A percentile compares a stretch with the other conserved stretches of the same genome.
Conservation (phyloP, 208 protist genomes). For the Naegleria fowleri region DNA sequence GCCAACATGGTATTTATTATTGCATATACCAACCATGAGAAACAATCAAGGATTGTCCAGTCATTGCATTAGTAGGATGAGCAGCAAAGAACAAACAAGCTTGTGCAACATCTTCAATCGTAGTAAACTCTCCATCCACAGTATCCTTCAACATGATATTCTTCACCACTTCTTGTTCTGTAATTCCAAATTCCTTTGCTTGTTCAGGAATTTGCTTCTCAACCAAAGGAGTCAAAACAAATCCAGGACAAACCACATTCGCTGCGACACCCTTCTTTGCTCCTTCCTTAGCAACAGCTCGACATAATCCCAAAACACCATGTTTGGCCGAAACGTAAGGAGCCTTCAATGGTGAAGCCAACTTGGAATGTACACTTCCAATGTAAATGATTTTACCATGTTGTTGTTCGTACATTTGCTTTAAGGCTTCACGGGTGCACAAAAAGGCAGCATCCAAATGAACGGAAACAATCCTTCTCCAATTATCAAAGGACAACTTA, state of each 20-base stretch:
- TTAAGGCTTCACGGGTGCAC: conserved; percentile 33
- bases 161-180: conserved; percentile 42
- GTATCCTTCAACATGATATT: conserved; percentile 45
- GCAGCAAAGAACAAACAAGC: conserved; percentile 36
- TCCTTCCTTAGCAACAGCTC: conserved; percentile 40
- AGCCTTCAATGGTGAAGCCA: conserved; percentile 41
- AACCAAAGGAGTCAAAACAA: conserved; percentile 42
- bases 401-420: conserved; percentile 38
- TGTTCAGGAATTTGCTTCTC: conserved; percentile 42
- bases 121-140: conserved; percentile 43
- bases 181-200: conserved; percentile 36
- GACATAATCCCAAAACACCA: conserved; percentile 39
- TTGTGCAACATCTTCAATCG: conserved; percentile 43
- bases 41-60: conserved; percentile 45
- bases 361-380: conserved; percentile 44
- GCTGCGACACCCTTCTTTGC: conserved; percentile 41
- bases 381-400: conserved; percentile 40
- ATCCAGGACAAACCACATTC: conserved; percentile 48
- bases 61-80: conserved; percentile 40
- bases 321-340: conserved; percentile 47
- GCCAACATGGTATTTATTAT: too few relatives aligned
- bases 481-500: conserved; percentile 37
- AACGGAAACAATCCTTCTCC: conserved; percentile 42
- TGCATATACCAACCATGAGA: conserved; percentile 51
- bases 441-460: conserved; percentile 45